Evolutionary conservation across 164 flowering plant genomes (phyloP), one percentile per base, ranked within the genome.

Genomic region (Aristolochia contorta): DNA sequence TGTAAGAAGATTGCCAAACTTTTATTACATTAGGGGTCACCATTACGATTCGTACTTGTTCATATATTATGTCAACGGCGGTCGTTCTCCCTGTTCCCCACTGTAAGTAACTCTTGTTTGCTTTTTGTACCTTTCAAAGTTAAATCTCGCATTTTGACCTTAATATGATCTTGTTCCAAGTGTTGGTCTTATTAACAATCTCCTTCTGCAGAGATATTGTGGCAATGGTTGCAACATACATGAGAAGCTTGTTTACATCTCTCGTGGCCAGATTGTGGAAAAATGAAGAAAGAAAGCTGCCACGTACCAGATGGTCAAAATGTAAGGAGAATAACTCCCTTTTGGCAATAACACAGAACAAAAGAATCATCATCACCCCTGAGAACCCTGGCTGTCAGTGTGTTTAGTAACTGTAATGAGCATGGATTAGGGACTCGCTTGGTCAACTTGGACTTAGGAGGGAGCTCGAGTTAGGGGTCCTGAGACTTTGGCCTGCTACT

Each of bases 21-120:
- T 90, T 67, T 93, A 90, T 71, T 78, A 75, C 52, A 93, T 93
- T 75, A 77, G 73, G 37, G 88, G 91, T 20, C 89, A 72, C 69
- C 91, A 86, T 71, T 84, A 81, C 69, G 99, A 93, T 78, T 68
- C 99, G 1, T 90, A 74, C 72, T 77, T 93, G 75, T 93, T 90
- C 62, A 77, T 88, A 58, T 88, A 79, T 80, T 86, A 79, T 49
- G 85, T 90, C 50, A 90, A 90, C 74, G 96, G 97, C n/a, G 85
- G 89, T 16, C 86, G 80, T 54, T 90, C 97, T 77, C 86, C 95
- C 24, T 88, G 92, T 79, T 93, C 99, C 23, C 89, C 84, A 27
- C 59, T 88, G 99, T 93, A 87, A 85, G 97, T 80, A 21, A 47
- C 56, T 22, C 30, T 9, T 13, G 13, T 10, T 8, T 16, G 13